phyloP scores from a whole-genome alignment of 495 filamentous ascomycete genomes.

The Penicillium dipodomyicola region DNA sequence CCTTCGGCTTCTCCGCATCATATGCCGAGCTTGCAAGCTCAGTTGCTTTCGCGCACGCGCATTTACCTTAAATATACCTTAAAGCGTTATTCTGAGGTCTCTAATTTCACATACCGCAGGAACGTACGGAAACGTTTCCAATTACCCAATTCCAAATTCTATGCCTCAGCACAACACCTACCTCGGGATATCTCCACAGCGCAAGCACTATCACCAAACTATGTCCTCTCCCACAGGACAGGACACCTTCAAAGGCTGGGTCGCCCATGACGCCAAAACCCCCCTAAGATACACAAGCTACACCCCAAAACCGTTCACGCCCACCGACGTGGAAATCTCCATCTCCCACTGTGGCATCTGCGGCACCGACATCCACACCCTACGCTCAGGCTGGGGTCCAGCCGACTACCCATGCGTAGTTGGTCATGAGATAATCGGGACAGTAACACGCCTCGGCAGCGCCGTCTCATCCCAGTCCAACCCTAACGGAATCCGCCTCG shows the following conservation, averaged over 20 bases:
- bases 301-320: constrained; percentile 74
- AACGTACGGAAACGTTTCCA: neutral
- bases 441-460: constrained; percentile 63
- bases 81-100: neutral
- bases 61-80: neutral
- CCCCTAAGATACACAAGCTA: constrained; percentile 71
- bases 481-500: constrained; percentile 57
- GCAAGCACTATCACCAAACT: constrained; percentile 8
- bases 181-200: constrained; percentile 10
- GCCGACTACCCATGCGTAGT: constrained; percentile 71
- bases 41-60: neutral
- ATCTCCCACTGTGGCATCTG: constrained; percentile 84
- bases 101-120: neutral
- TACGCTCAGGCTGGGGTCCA: constrained; percentile 70
- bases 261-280: constrained; percentile 65
- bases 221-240: constrained; percentile 16
- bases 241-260: constrained; percentile 74
- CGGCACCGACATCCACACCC: constrained; percentile 72
- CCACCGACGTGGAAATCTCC: constrained; percentile 62
- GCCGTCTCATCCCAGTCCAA: constrained; percentile 18
- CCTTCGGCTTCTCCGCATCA: constrained; percentile 13
- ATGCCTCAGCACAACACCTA: neutral
- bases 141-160: neutral
- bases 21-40: neutral
- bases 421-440: constrained; percentile 85